Conservation (phyloP, 2,329 filamentous ascomycete species). For the Colletotrichum cuscutae region DNA sequence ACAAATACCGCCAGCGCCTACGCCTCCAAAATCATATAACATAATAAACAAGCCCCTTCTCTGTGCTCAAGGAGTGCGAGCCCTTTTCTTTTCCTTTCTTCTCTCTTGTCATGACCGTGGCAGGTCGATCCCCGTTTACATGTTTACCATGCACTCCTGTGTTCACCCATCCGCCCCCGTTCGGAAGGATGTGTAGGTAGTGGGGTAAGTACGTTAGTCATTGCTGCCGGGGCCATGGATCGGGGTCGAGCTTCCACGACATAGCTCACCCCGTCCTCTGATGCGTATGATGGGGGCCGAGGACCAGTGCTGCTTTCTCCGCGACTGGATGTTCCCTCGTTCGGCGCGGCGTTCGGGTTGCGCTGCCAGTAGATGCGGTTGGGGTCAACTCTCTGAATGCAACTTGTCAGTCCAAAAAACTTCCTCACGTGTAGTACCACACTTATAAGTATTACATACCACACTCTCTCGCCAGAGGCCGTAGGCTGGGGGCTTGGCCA, state of each 20-base stretch:
- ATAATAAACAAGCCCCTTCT: background rate
- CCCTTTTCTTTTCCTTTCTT: background rate
- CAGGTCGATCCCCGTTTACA: background rate
- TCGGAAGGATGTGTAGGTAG: slow-evolving; percentile 62
- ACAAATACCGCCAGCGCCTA: background rate
- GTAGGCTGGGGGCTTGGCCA: slow-evolving; percentile 81
- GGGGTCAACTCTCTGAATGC: slow-evolving; percentile 75
- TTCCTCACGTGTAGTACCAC: background rate
- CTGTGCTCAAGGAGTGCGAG: background rate
- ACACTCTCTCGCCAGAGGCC: slow-evolving; percentile 87
- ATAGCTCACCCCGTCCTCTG: slow-evolving; percentile 80
- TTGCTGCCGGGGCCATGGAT: slow-evolving; percentile 58
- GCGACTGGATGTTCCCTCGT: slow-evolving; percentile 10
- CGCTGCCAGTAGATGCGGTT: slow-evolving; percentile 85
- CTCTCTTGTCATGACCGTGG: background rate
- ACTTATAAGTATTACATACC: slow-evolving; percentile 56
- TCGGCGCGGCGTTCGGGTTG: slow-evolving; percentile 54
- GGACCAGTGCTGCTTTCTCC: slow-evolving; percentile 40
- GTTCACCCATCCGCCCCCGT: slow-evolving; percentile 38
- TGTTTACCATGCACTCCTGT: slow-evolving; percentile 1
- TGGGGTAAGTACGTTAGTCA: slow-evolving; percentile 36
- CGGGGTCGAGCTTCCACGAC: slow-evolving; percentile 74
- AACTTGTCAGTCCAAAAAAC: background rate
- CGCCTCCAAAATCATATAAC: background rate
- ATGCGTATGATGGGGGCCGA: slow-evolving; percentile 80